These are phyloP conservation scores for Erodium maritimum DNA, from an alignment of 345 rosid species.

Conservation along the genomic window DNA sequence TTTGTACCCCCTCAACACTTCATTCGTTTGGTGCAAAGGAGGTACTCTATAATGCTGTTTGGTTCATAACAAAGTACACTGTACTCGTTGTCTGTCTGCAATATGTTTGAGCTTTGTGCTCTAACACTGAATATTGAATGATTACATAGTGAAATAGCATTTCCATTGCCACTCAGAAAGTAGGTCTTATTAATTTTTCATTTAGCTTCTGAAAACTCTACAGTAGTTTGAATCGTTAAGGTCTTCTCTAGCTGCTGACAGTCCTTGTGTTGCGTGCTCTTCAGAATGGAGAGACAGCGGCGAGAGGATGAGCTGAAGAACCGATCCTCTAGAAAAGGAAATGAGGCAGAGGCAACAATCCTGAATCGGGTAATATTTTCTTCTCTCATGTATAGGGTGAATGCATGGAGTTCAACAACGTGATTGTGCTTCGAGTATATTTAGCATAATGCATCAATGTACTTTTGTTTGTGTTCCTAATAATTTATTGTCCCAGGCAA, in stretches of 20 bases:
- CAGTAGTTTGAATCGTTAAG: background rate
- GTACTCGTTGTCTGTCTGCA: background rate
- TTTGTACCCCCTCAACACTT: conserved; percentile 55
- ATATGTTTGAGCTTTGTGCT: background rate
- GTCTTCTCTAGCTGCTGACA: background rate
- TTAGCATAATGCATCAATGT: conserved; percentile 1
- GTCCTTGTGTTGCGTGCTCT: background rate
- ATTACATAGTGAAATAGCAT: too few relatives aligned
- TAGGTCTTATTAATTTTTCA: too few relatives aligned
- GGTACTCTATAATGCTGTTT: conserved; percentile 17
- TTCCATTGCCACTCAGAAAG: too few relatives aligned
- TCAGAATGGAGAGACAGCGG: conserved; percentile 94
- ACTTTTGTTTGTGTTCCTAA: conserved; percentile 1
- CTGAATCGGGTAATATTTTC: conserved; percentile 50
- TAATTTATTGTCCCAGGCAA: conserved; percentile 39
- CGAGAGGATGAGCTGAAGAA: conserved; percentile 88
- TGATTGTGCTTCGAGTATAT: background rate
- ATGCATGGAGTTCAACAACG: background rate
- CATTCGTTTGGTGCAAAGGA: conserved; percentile 40
- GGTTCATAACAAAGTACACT: background rate
- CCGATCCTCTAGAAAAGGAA: conserved; percentile 64
- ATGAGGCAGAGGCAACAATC: conserved; percentile 69
- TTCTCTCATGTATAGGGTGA: background rate
- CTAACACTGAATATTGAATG: background rate
- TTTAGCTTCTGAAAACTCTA: background rate